These are phyloP conservation scores for Pezicula neosporulosa DNA, from an alignment of 2,329 filamentous ascomycete genomes.

Conservation along the genomic window DNA sequence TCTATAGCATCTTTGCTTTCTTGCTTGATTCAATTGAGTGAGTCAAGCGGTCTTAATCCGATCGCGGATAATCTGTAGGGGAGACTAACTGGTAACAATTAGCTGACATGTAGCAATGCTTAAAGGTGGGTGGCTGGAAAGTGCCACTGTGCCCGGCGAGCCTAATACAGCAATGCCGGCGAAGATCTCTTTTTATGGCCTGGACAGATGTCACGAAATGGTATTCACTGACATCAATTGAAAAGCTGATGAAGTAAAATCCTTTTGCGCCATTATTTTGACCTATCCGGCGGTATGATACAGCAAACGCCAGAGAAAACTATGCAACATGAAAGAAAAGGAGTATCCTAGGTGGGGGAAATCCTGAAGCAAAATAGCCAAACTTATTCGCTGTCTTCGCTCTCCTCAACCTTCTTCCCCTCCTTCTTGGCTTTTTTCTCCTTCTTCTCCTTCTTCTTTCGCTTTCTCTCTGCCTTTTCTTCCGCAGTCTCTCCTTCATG, in stretches of 20 bases:
- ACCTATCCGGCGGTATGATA: slow-evolving; percentile 6
- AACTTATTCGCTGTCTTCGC: slow-evolving; percentile 45
- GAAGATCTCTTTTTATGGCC: too few relatives aligned
- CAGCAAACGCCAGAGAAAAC: slow-evolving; percentile 4
- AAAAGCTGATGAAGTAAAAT: background rate
- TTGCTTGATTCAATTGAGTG: background rate
- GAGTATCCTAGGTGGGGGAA: too few relatives aligned
- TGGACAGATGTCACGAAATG: too few relatives aligned
- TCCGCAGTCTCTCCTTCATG: slow-evolving; percentile 73
- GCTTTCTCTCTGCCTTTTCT: slow-evolving; percentile 51
- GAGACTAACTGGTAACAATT: background rate
- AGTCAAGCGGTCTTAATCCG: background rate
- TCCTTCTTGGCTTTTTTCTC: slow-evolving; percentile 46
- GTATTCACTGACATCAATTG: background rate
- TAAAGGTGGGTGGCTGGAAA: too few relatives aligned
- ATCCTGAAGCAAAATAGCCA: background rate
- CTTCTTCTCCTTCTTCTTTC: slow-evolving; percentile 50
- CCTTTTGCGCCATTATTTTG: slow-evolving; percentile 2
- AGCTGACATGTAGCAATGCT: too few relatives aligned
- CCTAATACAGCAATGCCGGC: too few relatives aligned
- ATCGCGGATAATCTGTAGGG: background rate
- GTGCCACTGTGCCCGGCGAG: too few relatives aligned
- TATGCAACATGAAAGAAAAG: slow-evolving; percentile 3
- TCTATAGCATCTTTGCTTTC: background rate
- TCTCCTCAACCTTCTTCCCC: slow-evolving; percentile 29